Base-by-base conservation (phyloP, 148 eudicot genomes). In the Spergularia marina region DNA sequence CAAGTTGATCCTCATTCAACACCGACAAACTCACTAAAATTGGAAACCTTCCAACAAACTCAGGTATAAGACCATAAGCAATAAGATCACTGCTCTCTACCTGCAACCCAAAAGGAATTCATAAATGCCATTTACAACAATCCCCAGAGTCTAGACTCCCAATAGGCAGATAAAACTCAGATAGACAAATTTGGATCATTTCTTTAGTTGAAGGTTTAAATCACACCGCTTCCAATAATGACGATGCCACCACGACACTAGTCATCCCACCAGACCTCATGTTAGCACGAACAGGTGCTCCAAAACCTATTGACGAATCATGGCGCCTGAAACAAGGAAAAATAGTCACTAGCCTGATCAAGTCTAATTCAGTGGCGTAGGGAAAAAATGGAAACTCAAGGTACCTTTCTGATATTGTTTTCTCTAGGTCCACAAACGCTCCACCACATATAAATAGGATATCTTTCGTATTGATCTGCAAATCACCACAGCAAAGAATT, bases 401-500 rank as follows among this genome's bases (percentile, higher is more conserved):
- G 40, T 41, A 91, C 99, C 99, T 96, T 84, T 96, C 99, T 34
- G 99, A 96, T 77, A 96, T 92, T 47, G 99, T 96, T 80, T 92
- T 96, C 79, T 96, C 99, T 89, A 96, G 84, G 86, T 96, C 91
- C 51, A 96, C 84, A 75, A 96, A 96, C 74, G 99, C 99, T 72
- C 99, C 99, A 17, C 99, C 99, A 76, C 99, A 96, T 53, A 96
- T 96, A 80, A 96, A 96, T 73, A 96, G 89, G 76, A 96, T 96
- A 65, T 96, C 98, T 79, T 96, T 96, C 2, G 99, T 96, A 80
- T 96, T 97, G 69, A 96, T 89, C 99, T 96, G 89, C 75, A 40
- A 76, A 70, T 49, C 52, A 77, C 10, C 12, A 34, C 6, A 66
- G 59, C 6, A 76, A 56, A 55, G 15, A 36, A 80, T n/a, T 21